phyloP scores from a whole-genome alignment of 1,284 basidiomycete genomes.

The Bjerkandera adusta region DNA sequence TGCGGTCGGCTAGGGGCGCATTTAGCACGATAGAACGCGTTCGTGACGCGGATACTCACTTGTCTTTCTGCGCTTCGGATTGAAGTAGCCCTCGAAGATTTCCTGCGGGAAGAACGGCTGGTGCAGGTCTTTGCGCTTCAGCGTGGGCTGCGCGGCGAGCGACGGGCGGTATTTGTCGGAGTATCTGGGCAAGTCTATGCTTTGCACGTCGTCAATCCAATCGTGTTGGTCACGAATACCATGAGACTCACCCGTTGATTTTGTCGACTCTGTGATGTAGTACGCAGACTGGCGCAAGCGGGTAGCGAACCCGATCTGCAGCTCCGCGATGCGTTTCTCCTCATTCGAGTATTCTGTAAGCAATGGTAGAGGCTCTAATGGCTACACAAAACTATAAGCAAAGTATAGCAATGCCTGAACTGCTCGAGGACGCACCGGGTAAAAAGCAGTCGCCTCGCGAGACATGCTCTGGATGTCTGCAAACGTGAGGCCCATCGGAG shows the following conservation, averaged over 20 bases:
- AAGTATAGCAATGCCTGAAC: background rate
- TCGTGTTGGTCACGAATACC: background rate
- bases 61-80: slow-evolving; percentile 61
- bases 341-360: slow-evolving; percentile 60
- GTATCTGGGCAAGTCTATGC: slow-evolving; percentile 67
- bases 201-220: slow-evolving; percentile 14
- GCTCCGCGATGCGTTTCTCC: slow-evolving; percentile 60
- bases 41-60: slow-evolving; percentile 39
- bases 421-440: slow-evolving; percentile 60
- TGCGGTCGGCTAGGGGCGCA: slow-evolving; percentile 31
- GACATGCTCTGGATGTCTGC: slow-evolving; percentile 75
- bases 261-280: slow-evolving; percentile 68
- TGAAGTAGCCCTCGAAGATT: slow-evolving; percentile 75
- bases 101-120: slow-evolving; percentile 75
- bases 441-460: slow-evolving; percentile 69
- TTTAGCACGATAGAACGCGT: background rate
- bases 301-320: slow-evolving; percentile 64
- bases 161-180: slow-evolving; percentile 78
- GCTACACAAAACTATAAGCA: slow-evolving; percentile 32
- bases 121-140: slow-evolving; percentile 69
- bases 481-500: slow-evolving; percentile 77
- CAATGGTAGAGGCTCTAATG: slow-evolving; percentile 58
- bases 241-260: slow-evolving; percentile 52
- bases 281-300: slow-evolving; percentile 67
- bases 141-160: slow-evolving; percentile 51